Base-by-base conservation (phyloP, 371 early-diverging fungal genomes). In the Mucor sp. region DNA sequence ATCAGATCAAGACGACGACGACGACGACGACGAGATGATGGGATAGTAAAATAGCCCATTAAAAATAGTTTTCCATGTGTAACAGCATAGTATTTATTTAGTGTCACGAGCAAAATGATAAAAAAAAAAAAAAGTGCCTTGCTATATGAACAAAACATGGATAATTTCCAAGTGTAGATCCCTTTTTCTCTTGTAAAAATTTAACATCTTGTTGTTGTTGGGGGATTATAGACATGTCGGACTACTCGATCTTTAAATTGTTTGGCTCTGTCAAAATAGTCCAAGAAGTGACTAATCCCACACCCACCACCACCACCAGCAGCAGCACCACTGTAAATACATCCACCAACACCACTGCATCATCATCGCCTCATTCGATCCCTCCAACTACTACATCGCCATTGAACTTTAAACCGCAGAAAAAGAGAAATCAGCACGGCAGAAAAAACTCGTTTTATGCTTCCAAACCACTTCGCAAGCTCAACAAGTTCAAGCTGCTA, bases 401-500 rank as follows among this genome's bases (percentile, higher is more conserved):
- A 6, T 28, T 62, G 8, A 47, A 62, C n/a, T 41, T 30, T 1
- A 41, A 55, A 47, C 41, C 27, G 6, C 21, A 28, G 28, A 33
- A 32, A 56, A 58, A 65, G 32, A 53, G 27, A 53, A 11, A 53
- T 27, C 53, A 53, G 27, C 69, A 62, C 21, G 63, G 44, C 35
- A 35, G 56, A 47, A 76, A 66, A 15, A 68, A 73, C 63, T 76
- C 61, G 0, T 75, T 60, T 23, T 75, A 80, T 39, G 74, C 64
- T 47, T 53, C 55, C 30, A 60, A 69, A 21, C 60, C 39, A 21
- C 41, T 63, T 9, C 60, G 60, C n/a, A 64, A 60, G 35, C 44
- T 65, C n/a, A 69, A 60, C 25, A 60, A 65, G 56, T 41, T 63
- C 9, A 63, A 76, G 71, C 66, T 44, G 14, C 55, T 44, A 12